These are phyloP conservation scores for Astrothelium subdiscretum DNA, from an alignment of 495 filamentous ascomycete genomes.

Conservation along the genomic window DNA sequence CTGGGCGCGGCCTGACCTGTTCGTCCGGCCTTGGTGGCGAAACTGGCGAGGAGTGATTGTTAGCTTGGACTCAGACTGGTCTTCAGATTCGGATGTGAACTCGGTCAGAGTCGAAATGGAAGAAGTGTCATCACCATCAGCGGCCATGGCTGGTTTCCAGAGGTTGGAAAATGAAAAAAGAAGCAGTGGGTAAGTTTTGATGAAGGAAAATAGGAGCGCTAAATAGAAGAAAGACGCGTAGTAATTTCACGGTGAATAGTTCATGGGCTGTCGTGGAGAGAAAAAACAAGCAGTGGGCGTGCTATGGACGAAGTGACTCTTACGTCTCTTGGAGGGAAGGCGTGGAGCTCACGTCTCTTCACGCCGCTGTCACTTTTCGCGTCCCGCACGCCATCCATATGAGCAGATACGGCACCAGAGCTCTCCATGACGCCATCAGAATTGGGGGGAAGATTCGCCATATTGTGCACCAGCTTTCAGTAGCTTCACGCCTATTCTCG, in stretches of 20 bases:
- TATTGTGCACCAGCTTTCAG: neutral
- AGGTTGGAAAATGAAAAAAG: too few species aligned
- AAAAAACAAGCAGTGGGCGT: too few species aligned
- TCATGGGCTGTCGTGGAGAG: too few species aligned
- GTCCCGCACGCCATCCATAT: too few species aligned
- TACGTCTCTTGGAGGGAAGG: too few species aligned
- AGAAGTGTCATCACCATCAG: neutral
- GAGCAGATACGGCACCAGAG: neutral
- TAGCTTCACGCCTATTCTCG: neutral
- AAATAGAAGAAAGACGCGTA: too few species aligned
- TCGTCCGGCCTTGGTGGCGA: constrained; percentile 49
- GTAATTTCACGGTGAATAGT: too few species aligned
- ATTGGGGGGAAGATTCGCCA: neutral
- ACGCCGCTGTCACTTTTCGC: too few species aligned
- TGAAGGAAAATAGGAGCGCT: neutral
- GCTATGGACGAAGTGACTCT: too few species aligned
- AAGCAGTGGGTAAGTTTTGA: neutral
- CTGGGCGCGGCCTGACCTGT: constrained; percentile 57
- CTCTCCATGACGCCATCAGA: too few species aligned
- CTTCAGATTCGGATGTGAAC: neutral
- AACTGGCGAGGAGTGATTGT: constrained; percentile 27
- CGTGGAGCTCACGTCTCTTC: too few species aligned
- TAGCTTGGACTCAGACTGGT: neutral
- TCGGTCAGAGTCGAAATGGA: neutral
- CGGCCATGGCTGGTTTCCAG: neutral